Evolutionary conservation across 441 rosid species (phyloP), one percentile per base, ranked within the genome.

Genomic region (Jatropha multifida): DNA sequence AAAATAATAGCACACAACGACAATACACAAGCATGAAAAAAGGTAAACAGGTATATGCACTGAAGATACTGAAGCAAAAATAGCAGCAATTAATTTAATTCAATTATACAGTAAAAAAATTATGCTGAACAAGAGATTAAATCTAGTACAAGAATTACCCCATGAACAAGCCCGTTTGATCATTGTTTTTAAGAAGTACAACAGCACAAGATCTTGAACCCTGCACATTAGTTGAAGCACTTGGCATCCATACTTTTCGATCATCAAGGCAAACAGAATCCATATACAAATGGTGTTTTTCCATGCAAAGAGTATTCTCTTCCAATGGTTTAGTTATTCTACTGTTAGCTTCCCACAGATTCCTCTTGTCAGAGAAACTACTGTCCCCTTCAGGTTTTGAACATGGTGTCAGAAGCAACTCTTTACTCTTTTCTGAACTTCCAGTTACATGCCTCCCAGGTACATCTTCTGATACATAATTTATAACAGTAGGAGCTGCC

Each of bases 281-380:
- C 92, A 90, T 76, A 15, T 77, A 88, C 68, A 62, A 79, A 41
- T 81, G 85, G 83, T 90, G 84, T 73, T 83, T 89, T 81, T 93
- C 94, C 88, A 71, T 78, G 75, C 91, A 89, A 80, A 90, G 85
- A 59, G 79, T 77, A 71, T 77, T 81, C 68, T 93, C 99, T 80
- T 93, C 90, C 80, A 86, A 84, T 51, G 98, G 99, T 13, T 81
- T 83, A 52, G 68, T 61, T 65, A 86, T 75, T 76, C 86, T 84
- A 78, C 78, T n/a, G 58, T 79, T 76, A 68, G 76, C 80, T 77
- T 95, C 96, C 96, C 97, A 95, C 74, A 92, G 80, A 80, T 76
- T 81, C 73, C 74, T 81, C 46, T 74, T 54, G 73, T 74, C 56
- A 64, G 68, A 68, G 54, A 75, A 65, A 74, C n/a, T 13, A 68